These are phyloP conservation scores for Selenicereus undatus DNA, from an alignment of 148 eudicot genomes.

Conservation along the genomic window DNA sequence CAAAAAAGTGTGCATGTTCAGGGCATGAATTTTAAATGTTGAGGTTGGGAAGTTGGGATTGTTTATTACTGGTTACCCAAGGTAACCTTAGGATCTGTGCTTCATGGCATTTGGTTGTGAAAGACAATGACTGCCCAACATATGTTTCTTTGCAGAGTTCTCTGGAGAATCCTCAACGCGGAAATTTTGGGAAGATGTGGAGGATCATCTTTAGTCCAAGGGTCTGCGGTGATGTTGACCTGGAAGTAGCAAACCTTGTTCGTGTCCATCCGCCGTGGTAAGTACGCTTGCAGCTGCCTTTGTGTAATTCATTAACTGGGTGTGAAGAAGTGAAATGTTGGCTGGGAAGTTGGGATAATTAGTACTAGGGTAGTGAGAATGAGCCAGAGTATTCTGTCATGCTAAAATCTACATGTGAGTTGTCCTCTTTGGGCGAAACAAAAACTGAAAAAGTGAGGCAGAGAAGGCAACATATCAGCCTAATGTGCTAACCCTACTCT, in stretches of 20 bases:
- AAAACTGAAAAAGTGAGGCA: not conserved
- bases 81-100: not conserved
- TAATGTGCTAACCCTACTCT: not conserved
- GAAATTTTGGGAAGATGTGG: slow-evolving; percentile 34
- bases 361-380: no score
- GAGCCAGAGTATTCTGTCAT: not conserved
- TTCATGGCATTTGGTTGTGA: not conserved
- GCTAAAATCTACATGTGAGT: not conserved
- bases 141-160: slow-evolving; percentile 43
- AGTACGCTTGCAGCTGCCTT: slow-evolving; percentile 18
- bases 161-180: slow-evolving; percentile 32
- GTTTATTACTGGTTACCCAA: not conserved
- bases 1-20: no score
- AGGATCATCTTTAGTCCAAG: slow-evolving; percentile 67
- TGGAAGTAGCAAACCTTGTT: slow-evolving; percentile 61
- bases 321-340: not conserved
- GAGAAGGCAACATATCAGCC: not conserved
- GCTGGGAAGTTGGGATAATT: not conserved
- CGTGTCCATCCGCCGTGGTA: slow-evolving; percentile 81
- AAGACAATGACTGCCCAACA: slow-evolving; percentile 1
- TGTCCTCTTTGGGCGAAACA: not conserved
- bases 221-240: slow-evolving; percentile 64
- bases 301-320: not conserved
- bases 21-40: not conserved
- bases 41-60: not conserved